These are phyloP conservation scores for Fusarium xyrophilum DNA, from an alignment of 2,329 filamentous ascomycete genomes.

Conservation along the genomic window DNA sequence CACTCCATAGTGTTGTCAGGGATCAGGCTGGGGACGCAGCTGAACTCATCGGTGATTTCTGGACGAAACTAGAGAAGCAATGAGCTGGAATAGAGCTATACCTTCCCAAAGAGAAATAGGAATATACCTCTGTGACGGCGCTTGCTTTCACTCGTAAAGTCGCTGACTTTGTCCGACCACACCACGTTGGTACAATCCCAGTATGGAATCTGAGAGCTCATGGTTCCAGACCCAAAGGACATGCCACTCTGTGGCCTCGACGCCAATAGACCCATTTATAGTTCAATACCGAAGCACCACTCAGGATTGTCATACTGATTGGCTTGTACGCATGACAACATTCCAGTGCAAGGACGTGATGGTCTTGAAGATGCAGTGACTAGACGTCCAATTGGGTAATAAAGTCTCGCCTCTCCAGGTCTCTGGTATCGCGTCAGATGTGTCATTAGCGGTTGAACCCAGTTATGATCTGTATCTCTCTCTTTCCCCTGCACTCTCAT, in stretches of 20 bases:
- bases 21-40: conserved; percentile 35
- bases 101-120: rapidly evolving
- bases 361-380: rapidly evolving
- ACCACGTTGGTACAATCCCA: background rate
- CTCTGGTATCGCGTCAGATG: background rate
- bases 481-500: rapidly evolving
- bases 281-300: background rate
- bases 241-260: rapidly evolving
- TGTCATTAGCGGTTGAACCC: rapidly evolving
- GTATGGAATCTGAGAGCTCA: background rate
- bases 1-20: conserved; percentile 39
- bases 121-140: rapidly evolving
- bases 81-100: background rate
- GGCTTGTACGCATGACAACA: rapidly evolving
- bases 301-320: background rate
- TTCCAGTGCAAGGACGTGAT: background rate
- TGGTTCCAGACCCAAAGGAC: background rate
- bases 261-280: background rate
- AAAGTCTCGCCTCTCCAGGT: rapidly evolving
- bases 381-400: background rate
- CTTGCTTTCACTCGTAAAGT: rapidly evolving
- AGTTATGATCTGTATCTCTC: too few relatives aligned
- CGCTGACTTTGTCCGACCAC: rapidly evolving
- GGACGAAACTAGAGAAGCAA: conserved; percentile 7
- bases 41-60: conserved; percentile 20